Evolutionary conservation across 305 asterid species (phyloP).

Genomic region (Fraxinus greggii): DNA sequence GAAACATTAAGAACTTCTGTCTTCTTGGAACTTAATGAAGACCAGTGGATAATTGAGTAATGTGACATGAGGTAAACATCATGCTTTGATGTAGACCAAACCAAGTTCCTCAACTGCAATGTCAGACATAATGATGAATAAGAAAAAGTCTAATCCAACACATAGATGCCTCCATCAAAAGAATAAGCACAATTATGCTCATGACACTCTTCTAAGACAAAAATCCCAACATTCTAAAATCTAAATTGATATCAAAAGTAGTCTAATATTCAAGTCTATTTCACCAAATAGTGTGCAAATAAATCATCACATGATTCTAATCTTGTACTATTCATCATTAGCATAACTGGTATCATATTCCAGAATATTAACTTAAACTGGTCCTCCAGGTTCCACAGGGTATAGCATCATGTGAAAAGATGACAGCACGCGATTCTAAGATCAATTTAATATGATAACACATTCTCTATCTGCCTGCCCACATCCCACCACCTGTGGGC

Average conservation of each 20-base stretch:
- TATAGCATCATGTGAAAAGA: no score
- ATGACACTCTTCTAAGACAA: neutral
- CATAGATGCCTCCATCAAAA: neutral
- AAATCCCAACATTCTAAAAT: neutral
- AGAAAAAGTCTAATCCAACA: neutral
- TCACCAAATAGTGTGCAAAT: neutral
- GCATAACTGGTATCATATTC: neutral
- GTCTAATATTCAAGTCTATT: neutral
- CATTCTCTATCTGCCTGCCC: no score
- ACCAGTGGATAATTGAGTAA: constrained; percentile 57
- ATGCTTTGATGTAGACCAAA: constrained; percentile 66
- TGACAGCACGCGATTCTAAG: no score
- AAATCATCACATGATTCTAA: neutral
- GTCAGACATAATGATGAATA: constrained; percentile 17
- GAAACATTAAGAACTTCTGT: constrained; percentile 60
- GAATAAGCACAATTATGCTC: neutral
- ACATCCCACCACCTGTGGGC: no score
- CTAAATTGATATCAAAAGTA: constrained; percentile 1
- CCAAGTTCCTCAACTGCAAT: constrained; percentile 62
- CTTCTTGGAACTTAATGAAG: constrained; percentile 49
- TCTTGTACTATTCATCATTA: neutral
- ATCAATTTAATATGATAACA: no score
- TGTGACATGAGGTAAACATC: constrained; percentile 66
- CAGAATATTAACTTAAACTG: no score
- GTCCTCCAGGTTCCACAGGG: no score